A percentile compares a stretch with the other conserved stretches of the same genome.
These are phyloP conservation scores for Neurospora hispaniola DNA, from an alignment of 495 filamentous ascomycete genomes.

Conservation along the genomic window DNA sequence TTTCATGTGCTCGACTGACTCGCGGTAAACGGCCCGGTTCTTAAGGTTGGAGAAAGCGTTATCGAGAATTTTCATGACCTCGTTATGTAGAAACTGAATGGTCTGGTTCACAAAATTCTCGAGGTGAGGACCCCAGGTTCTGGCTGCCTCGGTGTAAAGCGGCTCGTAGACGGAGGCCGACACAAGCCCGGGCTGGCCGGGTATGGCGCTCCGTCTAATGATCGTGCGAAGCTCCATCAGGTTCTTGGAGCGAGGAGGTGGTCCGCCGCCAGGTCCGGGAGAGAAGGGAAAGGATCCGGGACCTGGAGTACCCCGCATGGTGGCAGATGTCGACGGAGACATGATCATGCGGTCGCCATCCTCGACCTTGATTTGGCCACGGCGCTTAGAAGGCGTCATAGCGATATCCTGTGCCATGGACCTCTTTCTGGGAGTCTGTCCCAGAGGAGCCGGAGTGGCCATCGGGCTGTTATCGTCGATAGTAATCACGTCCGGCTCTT, in stretches of 20 bases:
- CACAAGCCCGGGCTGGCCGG: slow-evolving; percentile 35
- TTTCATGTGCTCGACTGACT: slow-evolving; percentile 22
- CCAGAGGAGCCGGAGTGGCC: slow-evolving; percentile 9
- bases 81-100: slow-evolving; percentile 19
- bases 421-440: slow-evolving; percentile 9
- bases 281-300: not conserved
- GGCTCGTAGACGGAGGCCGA: slow-evolving; percentile 30
- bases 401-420: slow-evolving; percentile 3
- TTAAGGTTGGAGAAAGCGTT: slow-evolving; percentile 25
- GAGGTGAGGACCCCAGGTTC: slow-evolving; percentile 25
- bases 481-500: slow-evolving; percentile 17
- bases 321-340: slow-evolving; percentile 1
- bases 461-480: slow-evolving; percentile 15
- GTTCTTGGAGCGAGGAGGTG: slow-evolving; percentile 1
- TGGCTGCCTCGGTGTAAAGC: slow-evolving; percentile 27
- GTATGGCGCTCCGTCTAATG: slow-evolving; percentile 26
- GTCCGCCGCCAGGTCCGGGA: not conserved
- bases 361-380: slow-evolving; percentile 14
- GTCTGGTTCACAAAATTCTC: slow-evolving; percentile 26
- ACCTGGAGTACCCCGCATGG: not conserved
- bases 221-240: slow-evolving; percentile 26
- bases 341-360: not conserved
- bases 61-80: slow-evolving; percentile 23
- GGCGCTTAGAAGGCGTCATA: not conserved
- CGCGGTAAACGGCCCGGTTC: slow-evolving; percentile 29